These are phyloP conservation scores for Auriscalpium vulgare DNA, from an alignment of 768 basidiomycete species.

Conservation along the genomic window DNA sequence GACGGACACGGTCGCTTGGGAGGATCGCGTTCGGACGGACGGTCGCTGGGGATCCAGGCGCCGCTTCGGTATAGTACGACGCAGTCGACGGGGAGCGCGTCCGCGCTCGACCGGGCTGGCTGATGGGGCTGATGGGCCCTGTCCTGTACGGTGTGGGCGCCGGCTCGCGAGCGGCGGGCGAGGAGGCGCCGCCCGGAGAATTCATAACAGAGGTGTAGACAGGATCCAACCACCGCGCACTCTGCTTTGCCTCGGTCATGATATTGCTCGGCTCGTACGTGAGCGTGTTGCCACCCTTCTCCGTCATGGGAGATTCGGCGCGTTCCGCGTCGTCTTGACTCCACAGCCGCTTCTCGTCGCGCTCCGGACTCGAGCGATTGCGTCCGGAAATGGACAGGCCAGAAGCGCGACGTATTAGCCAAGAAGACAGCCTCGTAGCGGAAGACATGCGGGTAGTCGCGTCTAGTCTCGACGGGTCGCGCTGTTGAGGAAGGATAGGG, in stretches of 20 bases:
- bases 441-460: background rate
- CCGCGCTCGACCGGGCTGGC: background rate
- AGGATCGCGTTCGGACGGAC: background rate
- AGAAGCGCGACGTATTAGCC: conserved; percentile 24
- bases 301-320: conserved; percentile 12
- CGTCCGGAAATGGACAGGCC: conserved; percentile 23
- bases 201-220: conserved; percentile 9
- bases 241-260: conserved; percentile 8
- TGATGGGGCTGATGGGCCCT: background rate
- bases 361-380: conserved; percentile 10
- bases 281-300: background rate
- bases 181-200: background rate
- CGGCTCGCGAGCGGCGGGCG: background rate
- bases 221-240: conserved; percentile 13
- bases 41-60: background rate
- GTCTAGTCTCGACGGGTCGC: background rate
- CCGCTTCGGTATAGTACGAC: background rate
- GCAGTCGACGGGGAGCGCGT: background rate
- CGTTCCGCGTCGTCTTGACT: conserved; percentile 25
- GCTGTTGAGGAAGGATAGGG: background rate
- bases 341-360: conserved; percentile 27
- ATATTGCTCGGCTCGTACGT: conserved; percentile 1
- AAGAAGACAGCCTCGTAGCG: conserved; percentile 23
- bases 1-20: background rate
- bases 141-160: background rate